Percentiles rank a stretch among this genome's conserved stretches.
Evolutionary conservation across 805 yeast genomes (phyloP).

Genomic region (Candida peoriensis): DNA sequence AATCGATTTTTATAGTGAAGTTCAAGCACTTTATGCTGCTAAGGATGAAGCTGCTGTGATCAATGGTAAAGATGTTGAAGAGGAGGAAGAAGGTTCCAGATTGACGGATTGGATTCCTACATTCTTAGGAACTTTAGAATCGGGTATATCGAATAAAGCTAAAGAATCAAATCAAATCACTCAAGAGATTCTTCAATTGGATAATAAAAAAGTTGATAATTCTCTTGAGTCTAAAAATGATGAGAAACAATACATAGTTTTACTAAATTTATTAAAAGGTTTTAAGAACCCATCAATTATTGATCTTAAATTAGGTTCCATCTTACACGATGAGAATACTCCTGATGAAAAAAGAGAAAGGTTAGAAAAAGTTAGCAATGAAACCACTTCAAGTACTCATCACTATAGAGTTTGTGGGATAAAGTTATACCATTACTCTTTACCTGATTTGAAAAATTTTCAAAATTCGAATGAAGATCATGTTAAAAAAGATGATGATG

Average conservation of each 20-base stretch:
- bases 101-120: conserved; percentile 57
- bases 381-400: conserved; percentile 78
- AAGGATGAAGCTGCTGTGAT: conserved; percentile 21
- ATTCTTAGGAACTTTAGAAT: conserved; percentile 54
- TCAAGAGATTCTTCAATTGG: conserved; percentile 15
- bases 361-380: conserved; percentile 53
- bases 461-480: conserved; percentile 10
- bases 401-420: conserved; percentile 85
- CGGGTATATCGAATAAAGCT: conserved; percentile 35
- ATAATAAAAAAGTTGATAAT: not conserved
- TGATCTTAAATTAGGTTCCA: conserved; percentile 79
- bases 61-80: conserved; percentile 24
- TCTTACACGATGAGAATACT: conserved; percentile 60
- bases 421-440: conserved; percentile 40
- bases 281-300: conserved; percentile 63
- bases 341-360: conserved; percentile 56
- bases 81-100: conserved; percentile 25
- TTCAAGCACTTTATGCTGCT: conserved; percentile 15
- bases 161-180: conserved; percentile 19
- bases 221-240: too few species aligned
- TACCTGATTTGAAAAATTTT: conserved; percentile 15
- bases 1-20: conserved; percentile 60
- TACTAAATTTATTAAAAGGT: conserved; percentile 65
- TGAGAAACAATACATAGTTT: conserved; percentile 45
- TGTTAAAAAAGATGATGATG: conserved; percentile 26